These are phyloP conservation scores for Lentinula lateritia DNA, from an alignment of 768 basidiomycete genomes.

Conservation along the genomic window DNA sequence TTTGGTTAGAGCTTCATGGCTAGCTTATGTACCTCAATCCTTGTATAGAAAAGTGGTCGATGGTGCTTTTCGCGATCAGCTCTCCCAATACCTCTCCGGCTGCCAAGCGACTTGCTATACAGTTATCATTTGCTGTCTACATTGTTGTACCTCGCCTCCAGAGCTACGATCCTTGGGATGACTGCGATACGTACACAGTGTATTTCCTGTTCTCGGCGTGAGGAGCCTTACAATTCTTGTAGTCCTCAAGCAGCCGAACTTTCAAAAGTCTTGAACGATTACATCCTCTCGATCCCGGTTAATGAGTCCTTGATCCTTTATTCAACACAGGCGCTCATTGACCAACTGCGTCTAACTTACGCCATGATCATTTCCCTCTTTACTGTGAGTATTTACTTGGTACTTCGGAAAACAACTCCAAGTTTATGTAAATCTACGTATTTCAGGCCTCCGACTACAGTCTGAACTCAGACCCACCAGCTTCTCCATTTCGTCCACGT, in stretches of 20 bases:
- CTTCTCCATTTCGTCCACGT: constrained; percentile 38
- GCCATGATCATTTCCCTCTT: constrained; percentile 39
- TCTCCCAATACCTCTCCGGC: constrained; percentile 54
- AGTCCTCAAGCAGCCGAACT: constrained; percentile 9
- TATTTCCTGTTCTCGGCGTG: neutral
- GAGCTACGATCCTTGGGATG: constrained; percentile 17
- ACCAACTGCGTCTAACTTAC: constrained; percentile 25
- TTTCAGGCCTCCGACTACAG: constrained; percentile 18
- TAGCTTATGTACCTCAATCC: neutral
- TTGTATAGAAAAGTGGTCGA: constrained; percentile 48
- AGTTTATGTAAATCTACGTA: neutral
- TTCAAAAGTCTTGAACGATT: constrained; percentile 13
- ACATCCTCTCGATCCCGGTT: constrained; percentile 10
- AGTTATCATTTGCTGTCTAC: constrained; percentile 48
- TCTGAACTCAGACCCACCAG: neutral
- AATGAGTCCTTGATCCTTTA: constrained; percentile 11
- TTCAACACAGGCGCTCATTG: constrained; percentile 13
- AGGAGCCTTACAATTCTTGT: neutral
- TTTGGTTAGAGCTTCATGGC: constrained; percentile 15
- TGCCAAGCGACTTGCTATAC: constrained; percentile 52
- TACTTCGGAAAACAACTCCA: neutral
- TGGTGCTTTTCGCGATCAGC: constrained; percentile 35
- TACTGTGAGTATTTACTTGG: constrained; percentile 23
- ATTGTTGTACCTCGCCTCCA: constrained; percentile 43
- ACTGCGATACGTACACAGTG: neutral